Base-by-base conservation (phyloP, 2,329 filamentous ascomycete species). In the Macroventuria anomochaeta region DNA sequence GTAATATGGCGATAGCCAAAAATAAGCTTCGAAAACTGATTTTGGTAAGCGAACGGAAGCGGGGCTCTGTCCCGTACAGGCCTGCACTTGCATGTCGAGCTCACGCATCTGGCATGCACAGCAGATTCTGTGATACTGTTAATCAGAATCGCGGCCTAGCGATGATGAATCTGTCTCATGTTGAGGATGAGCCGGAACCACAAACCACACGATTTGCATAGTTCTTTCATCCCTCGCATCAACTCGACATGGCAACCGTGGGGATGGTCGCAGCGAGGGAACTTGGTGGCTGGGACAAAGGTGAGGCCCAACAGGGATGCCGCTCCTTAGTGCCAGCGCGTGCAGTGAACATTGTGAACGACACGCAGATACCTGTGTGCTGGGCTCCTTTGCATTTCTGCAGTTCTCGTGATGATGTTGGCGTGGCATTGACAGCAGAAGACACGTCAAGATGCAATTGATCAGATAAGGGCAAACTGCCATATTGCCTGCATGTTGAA, bases 271-370 rank as follows among this genome's bases (percentile, higher is more conserved):
- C 41, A 51, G 58, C 58, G 57, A 57, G 49, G 51, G 53, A 50
- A 58, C 43, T 59, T 53, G 46, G 62, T 63, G 65, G 65, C 63
- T 67, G 64, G 61, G 51, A 53, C 46, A 46, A 51, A 59, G 53
- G 61, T 68, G 61, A 65, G 55, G 63, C 54, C 57, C 55, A 55
- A 53, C 67, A 65, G 55, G 67, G 67, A 63, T 65, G 13, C 1
- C 32, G 47, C 39, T 63, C 43, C 61, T 54, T 70, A 64, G 65
- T 64, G 64, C 61, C 61, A 65, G 69, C 69, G 69, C 67, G 70
- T 72, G 66, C 58, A 59, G 54, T 39, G 56, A 53, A 57, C 43
- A 57, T 39, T 62, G 61, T 63, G 57, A 62, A 64, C 44, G 32
- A 54, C 42, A 60, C 48, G 54, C 55, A 58, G 61, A 44, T 46